Percentiles rank a stretch among this genome's conserved stretches.
phyloP scores from a whole-genome alignment of 345 rosid genomes.

The Murraya paniculata region DNA sequence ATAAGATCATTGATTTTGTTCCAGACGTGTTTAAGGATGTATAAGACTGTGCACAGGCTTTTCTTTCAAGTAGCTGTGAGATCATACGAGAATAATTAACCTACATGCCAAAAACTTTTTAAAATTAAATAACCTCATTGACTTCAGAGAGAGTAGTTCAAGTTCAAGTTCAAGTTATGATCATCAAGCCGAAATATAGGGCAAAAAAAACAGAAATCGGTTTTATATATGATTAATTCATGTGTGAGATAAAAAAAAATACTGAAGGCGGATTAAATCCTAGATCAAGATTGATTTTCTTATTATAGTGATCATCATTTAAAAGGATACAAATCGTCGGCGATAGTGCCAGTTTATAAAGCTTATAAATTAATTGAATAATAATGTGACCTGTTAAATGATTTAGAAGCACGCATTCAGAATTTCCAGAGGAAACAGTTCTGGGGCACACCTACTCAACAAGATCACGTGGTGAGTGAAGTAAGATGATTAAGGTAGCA shows the following conservation, averaged over 20 bases:
- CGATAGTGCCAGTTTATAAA: not conserved
- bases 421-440: not conserved
- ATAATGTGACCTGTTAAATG: not conserved
- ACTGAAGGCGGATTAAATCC: not conserved
- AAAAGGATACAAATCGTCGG: not conserved
- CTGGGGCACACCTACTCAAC: not conserved
- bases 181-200: no score
- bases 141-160: no score
- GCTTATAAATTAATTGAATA: not conserved
- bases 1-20: not conserved
- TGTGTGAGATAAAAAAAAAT: no score
- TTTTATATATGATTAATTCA: no score
- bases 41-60: no score
- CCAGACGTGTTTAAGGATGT: not conserved
- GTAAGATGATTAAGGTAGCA: conserved; percentile 3
- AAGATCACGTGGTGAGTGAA: conserved; percentile 8
- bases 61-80: not conserved
- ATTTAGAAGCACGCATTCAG: not conserved
- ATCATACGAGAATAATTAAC: not conserved
- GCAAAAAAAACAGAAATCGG: no score
- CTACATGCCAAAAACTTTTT: no score
- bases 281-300: not conserved
- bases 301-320: not conserved
- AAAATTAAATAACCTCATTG: no score
- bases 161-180: no score